Percentiles rank a stretch among this genome's conserved stretches.
These are phyloP conservation scores for Mucor plumbeus DNA, from an alignment of 371 early-diverging fungal species.

Conservation along the genomic window DNA sequence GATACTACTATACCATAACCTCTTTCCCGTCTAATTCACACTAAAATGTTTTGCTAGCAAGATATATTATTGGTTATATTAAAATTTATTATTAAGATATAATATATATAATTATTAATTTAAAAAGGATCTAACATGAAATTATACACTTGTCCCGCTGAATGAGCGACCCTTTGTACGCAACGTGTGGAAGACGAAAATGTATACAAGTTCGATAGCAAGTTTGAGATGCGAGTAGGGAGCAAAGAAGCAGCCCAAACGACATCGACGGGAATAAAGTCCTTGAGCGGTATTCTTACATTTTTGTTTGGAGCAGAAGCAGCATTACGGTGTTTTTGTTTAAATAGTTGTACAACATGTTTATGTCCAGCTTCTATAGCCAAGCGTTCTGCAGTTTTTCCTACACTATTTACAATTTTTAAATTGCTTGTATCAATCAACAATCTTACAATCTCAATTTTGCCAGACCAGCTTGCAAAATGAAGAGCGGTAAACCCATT, in stretches of 20 bases:
- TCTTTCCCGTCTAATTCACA: no score
- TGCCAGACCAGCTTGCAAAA: slow-evolving; percentile 66
- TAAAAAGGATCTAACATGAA: slow-evolving; percentile 53
- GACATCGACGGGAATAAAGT: slow-evolving; percentile 36
- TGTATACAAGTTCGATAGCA: slow-evolving; percentile 35
- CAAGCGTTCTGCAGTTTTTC: slow-evolving; percentile 46
- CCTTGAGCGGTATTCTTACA: slow-evolving; percentile 37
- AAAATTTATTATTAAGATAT: no score
- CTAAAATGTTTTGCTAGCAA: no score
- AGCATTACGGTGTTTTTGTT: slow-evolving; percentile 5
- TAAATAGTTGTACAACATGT: slow-evolving; percentile 33
- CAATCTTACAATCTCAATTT: slow-evolving; percentile 45
- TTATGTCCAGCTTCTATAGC: slow-evolving; percentile 45
- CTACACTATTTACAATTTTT: slow-evolving; percentile 33
- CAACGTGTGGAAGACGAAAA: slow-evolving; percentile 36
- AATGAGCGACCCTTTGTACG: slow-evolving; percentile 33
- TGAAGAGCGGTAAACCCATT: slow-evolving; percentile 64
- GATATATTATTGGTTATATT: no score
- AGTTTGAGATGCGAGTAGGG: slow-evolving; percentile 26
- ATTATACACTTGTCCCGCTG: slow-evolving; percentile 45
- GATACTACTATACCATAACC: no score
- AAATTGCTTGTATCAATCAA: slow-evolving; percentile 36
- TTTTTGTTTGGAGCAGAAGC: not conserved
- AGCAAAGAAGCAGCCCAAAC: slow-evolving; percentile 29
- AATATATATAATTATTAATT: not conserved